phyloP scores from a whole-genome alignment of 257 asterid species.

The Rauvolfia tetraphylla region DNA sequence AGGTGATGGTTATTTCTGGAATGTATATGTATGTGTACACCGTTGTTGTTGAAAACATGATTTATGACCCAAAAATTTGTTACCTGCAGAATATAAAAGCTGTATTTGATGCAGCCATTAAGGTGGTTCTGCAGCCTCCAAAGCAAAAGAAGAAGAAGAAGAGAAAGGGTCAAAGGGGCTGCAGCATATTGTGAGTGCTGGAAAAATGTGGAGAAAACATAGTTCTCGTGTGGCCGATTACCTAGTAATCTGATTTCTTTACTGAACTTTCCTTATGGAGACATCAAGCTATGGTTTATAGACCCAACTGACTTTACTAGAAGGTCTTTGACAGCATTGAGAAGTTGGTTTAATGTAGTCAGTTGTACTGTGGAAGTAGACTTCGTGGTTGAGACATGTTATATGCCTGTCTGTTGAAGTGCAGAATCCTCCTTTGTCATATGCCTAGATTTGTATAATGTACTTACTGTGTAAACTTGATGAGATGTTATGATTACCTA shows the following conservation, averaged over 20 bases:
- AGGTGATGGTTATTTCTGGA: slow-evolving; percentile 22
- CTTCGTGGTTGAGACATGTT: slow-evolving; percentile 4
- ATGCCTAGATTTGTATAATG: slow-evolving; percentile 17
- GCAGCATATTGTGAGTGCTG: slow-evolving; percentile 55
- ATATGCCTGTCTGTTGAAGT: not conserved
- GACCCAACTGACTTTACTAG: slow-evolving; percentile 33
- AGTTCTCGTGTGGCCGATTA: not conserved
- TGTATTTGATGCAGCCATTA: slow-evolving; percentile 77
- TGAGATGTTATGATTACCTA: not conserved
- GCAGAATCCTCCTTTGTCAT: slow-evolving; percentile 7
- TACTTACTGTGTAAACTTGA: slow-evolving; percentile 9
- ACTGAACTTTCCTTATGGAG: slow-evolving; percentile 11
- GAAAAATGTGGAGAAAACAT: slow-evolving; percentile 10
- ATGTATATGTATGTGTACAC: not conserved
- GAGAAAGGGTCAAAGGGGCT: slow-evolving; percentile 67
- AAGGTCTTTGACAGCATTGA: slow-evolving; percentile 16
- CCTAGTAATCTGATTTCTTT: slow-evolving; percentile 10
- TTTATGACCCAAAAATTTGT: not conserved
- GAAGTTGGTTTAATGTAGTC: slow-evolving; percentile 26
- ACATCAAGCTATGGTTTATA: slow-evolving; percentile 15
- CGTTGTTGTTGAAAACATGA: not conserved
- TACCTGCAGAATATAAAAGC: slow-evolving; percentile 65
- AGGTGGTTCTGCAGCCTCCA: slow-evolving; percentile 68
- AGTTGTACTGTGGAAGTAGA: slow-evolving; percentile 32
- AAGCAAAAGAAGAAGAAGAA: slow-evolving; percentile 60